Base-by-base conservation (phyloP, 495 filamentous ascomycete genomes). In the Bryoglossum gracile region DNA sequence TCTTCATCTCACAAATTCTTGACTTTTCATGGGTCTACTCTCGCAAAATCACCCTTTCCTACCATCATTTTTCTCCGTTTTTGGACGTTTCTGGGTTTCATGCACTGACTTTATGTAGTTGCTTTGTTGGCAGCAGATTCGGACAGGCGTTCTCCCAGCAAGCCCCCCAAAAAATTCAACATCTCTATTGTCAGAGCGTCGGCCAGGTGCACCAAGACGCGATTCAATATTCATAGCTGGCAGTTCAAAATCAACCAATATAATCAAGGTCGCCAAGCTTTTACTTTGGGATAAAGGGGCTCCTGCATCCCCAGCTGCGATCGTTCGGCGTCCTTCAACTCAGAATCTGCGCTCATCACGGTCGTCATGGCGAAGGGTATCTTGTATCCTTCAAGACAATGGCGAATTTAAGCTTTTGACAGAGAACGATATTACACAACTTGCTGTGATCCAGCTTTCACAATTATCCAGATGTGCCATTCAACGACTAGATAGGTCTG, bases 201-300 rank as follows among this genome's bases (percentile, higher is more conserved):
- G 35, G 28, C 39, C 53, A 35, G 38, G 30, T 8, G 9, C 36
- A 3, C 25, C 17, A 32, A 50, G 40, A 30, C 44, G 55, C 24
- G 54, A 55, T 33, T 56, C 55, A 13, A 38, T n/a, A 13, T 46
- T 73, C 70, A 32, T 56, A 68, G 26, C 38, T 9, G 1, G 18
- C 16, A 28, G 33, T 6, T 38, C 36, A 2, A 90, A 84, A 58
- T 86, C 90, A 47, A 78, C 81, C 10, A 80, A 89, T 28, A 95
- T 97, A 50, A 99, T 97, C 68, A 99, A 99, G 62, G 87, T 96
- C 43, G 94, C 89, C 33, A 95, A 89, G 61, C 84, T 97, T 71
- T 77, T 90, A 54, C 77, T 90, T 25, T 97, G 90, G 90, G 84
- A 95, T 61, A 84, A 75, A 55, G 76, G 74, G 16, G 64, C 65